Base-by-base conservation (phyloP, 2,329 filamentous ascomycete genomes). In the Colletotrichum sp. region DNA sequence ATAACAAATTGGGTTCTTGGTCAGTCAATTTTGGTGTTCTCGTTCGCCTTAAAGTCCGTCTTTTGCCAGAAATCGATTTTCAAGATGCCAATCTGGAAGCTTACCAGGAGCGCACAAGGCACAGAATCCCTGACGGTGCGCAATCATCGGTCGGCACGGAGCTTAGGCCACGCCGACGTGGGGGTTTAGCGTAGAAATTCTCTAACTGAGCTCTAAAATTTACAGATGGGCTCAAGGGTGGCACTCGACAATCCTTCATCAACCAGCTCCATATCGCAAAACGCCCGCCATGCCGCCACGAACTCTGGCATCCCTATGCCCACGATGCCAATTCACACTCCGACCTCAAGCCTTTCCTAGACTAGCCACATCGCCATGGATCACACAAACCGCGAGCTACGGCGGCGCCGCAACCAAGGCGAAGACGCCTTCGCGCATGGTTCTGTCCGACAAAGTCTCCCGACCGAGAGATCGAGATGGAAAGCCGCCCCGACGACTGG, bases 381-480 rank as follows among this genome's bases (percentile, higher is more conserved):
- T 83, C 34, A 75, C 79, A 34, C 84, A 84, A 75, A 84, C 86
- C 69, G 82, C 84, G 77, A 81, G 84, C 71, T 84, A 84, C 55
- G 84, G 82, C 24, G 81, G 82, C 68, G 81, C 80, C 30, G 78
- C 79, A 13, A 21, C n/a, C 68, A 84, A 81, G 72, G 77, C 82
- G 74, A 83, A 85, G 59, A 63, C 59, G 70, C 88, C 91, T 44
- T 90, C 90, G 57, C 90, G 91, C 67, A 92, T 92, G 90, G 87
- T 90, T 34, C 86, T 92, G 8, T 91, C 91, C 10, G 87, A 91
- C 78, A 85, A 85, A 62, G 90, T 92, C 28, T 85, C 86, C 49
- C 83, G 87, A 52, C 79, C 83, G 52, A 81, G 83, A 68, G 80
- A 80, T 32, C 82, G 82, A 75, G 82, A 84, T 30, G 82, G 80